Evolutionary conservation across 345 rosid genomes (phyloP), one percentile per base, ranked within the genome.

Genomic region (Aquilaria sinensis): DNA sequence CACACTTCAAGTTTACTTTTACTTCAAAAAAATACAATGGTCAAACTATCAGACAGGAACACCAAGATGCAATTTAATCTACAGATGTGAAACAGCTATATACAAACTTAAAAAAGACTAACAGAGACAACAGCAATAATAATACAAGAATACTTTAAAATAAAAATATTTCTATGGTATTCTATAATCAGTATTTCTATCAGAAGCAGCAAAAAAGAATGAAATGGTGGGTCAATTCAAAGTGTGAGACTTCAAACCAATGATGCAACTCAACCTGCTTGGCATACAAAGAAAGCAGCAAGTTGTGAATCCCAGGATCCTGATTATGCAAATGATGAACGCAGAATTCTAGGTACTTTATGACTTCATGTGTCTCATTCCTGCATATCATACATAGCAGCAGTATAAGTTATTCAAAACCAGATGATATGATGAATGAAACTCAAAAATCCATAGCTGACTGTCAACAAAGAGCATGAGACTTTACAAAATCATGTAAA

Each of bases 341-440:
- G 65, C 93, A 88, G 69, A 88, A 94, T 68, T 94, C 97, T 70
- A 94, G 75, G 74, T 88, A 94, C 78, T 90, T 94, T 67, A 94
- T 88, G 62, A 94, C 97, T 86, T 92, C 97, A 70, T 94, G 97
- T 60, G 97, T 90, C 83, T 94, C 99, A 65, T 94, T 94, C 84
- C 99, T 94, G 89, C 75, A 82, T 47, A 65, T 74, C 49, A 50
- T 54, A 37, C 43, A 57, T 23, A 53, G 61, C 45, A 45, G 37
- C 64, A 16, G 11, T 63, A 13, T 67, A 51, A 57, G 29, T 37
- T 15, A 62, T 51, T 58, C 53, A 53, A 41, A 62, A 46, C 16
- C 5, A 48, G 50, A 65, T 58, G 58, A 67, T 50, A 53, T 10
- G 31, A 51, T 48, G 32, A 31, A 13, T 30, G 46, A 47, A 58